A percentile compares a stretch with the other conserved stretches of the same genome.
phyloP scores from a whole-genome alignment of 2,329 filamentous ascomycete genomes.

The Juglanconis sp. region DNA sequence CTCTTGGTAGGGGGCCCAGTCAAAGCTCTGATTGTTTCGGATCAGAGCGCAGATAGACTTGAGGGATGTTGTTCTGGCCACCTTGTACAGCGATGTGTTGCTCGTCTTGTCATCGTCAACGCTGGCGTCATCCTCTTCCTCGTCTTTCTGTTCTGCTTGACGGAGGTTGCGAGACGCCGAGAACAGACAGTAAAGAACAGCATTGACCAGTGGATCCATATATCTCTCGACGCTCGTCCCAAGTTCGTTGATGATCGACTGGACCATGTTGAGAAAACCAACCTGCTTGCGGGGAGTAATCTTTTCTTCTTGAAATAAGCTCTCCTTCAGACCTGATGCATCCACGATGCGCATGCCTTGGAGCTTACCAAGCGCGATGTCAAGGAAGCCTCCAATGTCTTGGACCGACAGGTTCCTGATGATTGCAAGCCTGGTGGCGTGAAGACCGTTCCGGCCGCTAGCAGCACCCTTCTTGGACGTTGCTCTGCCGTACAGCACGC shows the following conservation, averaged over 20 bases:
- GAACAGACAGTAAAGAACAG: slow-evolving; percentile 78
- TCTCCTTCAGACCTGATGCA: slow-evolving; percentile 44
- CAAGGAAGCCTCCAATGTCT: slow-evolving; percentile 77
- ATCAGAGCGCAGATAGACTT: slow-evolving; percentile 82
- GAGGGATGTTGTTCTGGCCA: slow-evolving; percentile 68
- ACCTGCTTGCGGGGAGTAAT: slow-evolving; percentile 75
- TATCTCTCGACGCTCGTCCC: slow-evolving; percentile 70
- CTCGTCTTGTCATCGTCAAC: slow-evolving; percentile 38
- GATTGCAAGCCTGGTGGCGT: slow-evolving; percentile 76
- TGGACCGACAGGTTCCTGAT: slow-evolving; percentile 72
- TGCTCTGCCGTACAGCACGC: slow-evolving; percentile 83
- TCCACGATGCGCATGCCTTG: slow-evolving; percentile 57
- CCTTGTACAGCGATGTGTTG: slow-evolving; percentile 58
- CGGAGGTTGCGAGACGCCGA: slow-evolving; percentile 54
- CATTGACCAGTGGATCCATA: slow-evolving; percentile 66
- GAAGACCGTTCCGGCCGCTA: slow-evolving; percentile 76
- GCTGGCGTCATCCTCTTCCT: slow-evolving; percentile 30
- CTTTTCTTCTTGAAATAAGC: slow-evolving; percentile 55
- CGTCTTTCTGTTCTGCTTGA: slow-evolving; percentile 35
- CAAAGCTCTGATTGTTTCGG: slow-evolving; percentile 64
- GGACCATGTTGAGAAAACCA: slow-evolving; percentile 88
- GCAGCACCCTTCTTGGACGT: slow-evolving; percentile 76
- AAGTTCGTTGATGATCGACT: slow-evolving; percentile 80
- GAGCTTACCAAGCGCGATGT: slow-evolving; percentile 74
- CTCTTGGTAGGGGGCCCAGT: slow-evolving; percentile 70